Percentiles rank a stretch among this genome's conserved stretches.
These are phyloP conservation scores for Dionaea muscipula DNA, from an alignment of 179 eudicot genomes.

Conservation along the genomic window DNA sequence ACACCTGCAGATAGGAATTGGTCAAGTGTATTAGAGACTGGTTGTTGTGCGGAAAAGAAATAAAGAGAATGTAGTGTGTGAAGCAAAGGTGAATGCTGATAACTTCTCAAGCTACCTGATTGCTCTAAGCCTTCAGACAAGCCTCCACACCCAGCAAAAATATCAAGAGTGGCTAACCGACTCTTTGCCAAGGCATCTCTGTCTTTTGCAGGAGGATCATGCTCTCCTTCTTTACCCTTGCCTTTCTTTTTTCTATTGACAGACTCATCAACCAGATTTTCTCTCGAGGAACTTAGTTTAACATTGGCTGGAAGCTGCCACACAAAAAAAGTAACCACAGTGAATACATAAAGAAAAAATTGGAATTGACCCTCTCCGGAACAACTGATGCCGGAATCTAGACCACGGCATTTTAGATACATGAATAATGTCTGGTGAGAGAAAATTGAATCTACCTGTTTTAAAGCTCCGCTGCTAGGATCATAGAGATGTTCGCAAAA, in stretches of 20 bases:
- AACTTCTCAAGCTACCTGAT: conserved; percentile 38
- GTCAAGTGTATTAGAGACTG: too few species aligned
- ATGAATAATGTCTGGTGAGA: neutral
- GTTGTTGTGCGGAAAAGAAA: neutral
- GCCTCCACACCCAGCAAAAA: conserved; percentile 99
- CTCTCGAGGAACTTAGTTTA: conserved; percentile 32
- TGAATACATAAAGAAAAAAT: conserved; percentile 1
- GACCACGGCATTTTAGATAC: neutral
- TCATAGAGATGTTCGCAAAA: conserved; percentile 76
- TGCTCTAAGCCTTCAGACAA: conserved; percentile 79
- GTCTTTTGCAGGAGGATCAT: conserved; percentile 18
- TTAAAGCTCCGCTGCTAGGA: conserved; percentile 63
- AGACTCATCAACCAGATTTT: conserved; percentile 27
- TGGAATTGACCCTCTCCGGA: neutral
- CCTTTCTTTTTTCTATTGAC: conserved; percentile 60
- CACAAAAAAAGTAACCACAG: neutral
- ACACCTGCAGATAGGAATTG: conserved; percentile 39
- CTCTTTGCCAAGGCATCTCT: conserved; percentile 19
- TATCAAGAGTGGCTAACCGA: conserved; percentile 63
- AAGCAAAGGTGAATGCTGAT: neutral
- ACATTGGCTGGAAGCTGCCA: conserved; percentile 54
- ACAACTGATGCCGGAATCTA: neutral
- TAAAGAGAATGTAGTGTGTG: neutral
- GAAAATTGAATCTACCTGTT: conserved; percentile 42
- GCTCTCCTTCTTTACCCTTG: conserved; percentile 60